Conservation (phyloP, 2,329 filamentous ascomycete species). For the Clarireedia homoeocarpa region DNA sequence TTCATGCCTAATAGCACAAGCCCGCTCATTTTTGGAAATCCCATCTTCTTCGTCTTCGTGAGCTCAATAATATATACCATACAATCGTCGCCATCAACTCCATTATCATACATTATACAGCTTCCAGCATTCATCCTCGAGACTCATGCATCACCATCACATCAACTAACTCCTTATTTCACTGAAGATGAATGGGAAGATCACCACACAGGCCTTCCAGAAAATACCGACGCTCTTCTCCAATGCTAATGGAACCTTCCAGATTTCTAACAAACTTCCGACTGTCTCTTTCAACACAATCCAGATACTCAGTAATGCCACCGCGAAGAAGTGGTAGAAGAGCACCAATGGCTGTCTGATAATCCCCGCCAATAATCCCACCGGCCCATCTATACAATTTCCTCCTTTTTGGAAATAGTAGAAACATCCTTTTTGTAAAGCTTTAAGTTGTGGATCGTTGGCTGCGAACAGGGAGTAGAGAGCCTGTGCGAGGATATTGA, state of each 20-base stretch:
- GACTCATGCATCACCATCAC: too few relatives aligned
- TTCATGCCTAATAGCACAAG: too few relatives aligned
- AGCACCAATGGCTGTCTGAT: slow-evolving; percentile 70
- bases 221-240: slow-evolving; percentile 63
- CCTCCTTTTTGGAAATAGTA: slow-evolving; percentile 75
- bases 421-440: slow-evolving; percentile 87
- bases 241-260: slow-evolving; percentile 56
- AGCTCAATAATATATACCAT: too few relatives aligned
- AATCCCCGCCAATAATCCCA: slow-evolving; percentile 73
- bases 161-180: slow-evolving; percentile 42
- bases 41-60: too few relatives aligned
- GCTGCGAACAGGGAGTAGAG: slow-evolving; percentile 89
- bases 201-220: slow-evolving; percentile 73
- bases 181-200: slow-evolving; percentile 71
- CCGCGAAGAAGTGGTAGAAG: slow-evolving; percentile 89
- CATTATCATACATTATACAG: too few relatives aligned
- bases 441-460: slow-evolving; percentile 65
- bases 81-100: too few relatives aligned
- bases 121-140: too few relatives aligned
- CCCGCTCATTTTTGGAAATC: too few relatives aligned
- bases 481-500: slow-evolving; percentile 96
- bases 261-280: slow-evolving; percentile 40
- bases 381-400: slow-evolving; percentile 68
- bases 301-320: slow-evolving; percentile 85
- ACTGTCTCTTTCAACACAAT: slow-evolving; percentile 38